These are phyloP conservation scores for Coemansia nantahalensis DNA, from an alignment of 192 early-diverging fungal species.

Conservation along the genomic window DNA sequence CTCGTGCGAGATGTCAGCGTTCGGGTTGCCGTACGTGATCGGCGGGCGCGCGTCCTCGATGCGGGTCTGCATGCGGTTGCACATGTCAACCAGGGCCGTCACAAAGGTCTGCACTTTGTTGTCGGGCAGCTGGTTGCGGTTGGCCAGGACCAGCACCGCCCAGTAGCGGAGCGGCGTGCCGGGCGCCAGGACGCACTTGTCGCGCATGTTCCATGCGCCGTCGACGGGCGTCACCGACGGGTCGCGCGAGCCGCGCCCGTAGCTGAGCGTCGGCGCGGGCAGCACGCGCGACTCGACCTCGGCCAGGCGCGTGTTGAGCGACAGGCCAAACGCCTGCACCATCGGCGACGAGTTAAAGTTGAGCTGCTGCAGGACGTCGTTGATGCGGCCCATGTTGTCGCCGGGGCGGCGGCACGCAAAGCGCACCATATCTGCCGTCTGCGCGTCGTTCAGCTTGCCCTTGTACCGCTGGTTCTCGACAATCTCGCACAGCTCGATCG, in stretches of 20 bases:
- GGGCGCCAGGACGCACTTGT: slow-evolving; percentile 66
- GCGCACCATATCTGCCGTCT: slow-evolving; percentile 95
- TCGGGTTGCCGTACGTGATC: slow-evolving; percentile 52
- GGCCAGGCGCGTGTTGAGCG: slow-evolving; percentile 62
- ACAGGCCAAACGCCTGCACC: slow-evolving; percentile 73
- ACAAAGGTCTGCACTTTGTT: slow-evolving; percentile 68
- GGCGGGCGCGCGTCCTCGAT: slow-evolving; percentile 50
- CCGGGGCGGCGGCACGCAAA: slow-evolving; percentile 84
- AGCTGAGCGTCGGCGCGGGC: slow-evolving; percentile 74
- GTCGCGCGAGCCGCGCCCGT: slow-evolving; percentile 51
- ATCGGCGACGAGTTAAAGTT: slow-evolving; percentile 67
- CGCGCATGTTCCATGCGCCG: slow-evolving; percentile 89
- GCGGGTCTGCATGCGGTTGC: slow-evolving; percentile 69
- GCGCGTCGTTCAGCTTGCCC: slow-evolving; percentile 77
- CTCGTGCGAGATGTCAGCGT: slow-evolving; percentile 65
- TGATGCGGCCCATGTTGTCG: slow-evolving; percentile 81
- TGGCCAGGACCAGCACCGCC: slow-evolving; percentile 76
- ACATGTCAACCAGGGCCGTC: slow-evolving; percentile 67
- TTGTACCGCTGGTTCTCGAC: slow-evolving; percentile 78
- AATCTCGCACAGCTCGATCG: slow-evolving; percentile 90
- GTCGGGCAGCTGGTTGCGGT: slow-evolving; percentile 53
- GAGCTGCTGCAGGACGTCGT: slow-evolving; percentile 63
- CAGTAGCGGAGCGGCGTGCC: slow-evolving; percentile 77
- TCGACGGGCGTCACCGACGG: slow-evolving; percentile 56
- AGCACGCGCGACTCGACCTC: slow-evolving; percentile 75